Percentiles rank a stretch among this genome's conserved stretches.
Conservation (phyloP, 164 flowering plant genomes). For the Dillenia suffruticosa region DNA sequence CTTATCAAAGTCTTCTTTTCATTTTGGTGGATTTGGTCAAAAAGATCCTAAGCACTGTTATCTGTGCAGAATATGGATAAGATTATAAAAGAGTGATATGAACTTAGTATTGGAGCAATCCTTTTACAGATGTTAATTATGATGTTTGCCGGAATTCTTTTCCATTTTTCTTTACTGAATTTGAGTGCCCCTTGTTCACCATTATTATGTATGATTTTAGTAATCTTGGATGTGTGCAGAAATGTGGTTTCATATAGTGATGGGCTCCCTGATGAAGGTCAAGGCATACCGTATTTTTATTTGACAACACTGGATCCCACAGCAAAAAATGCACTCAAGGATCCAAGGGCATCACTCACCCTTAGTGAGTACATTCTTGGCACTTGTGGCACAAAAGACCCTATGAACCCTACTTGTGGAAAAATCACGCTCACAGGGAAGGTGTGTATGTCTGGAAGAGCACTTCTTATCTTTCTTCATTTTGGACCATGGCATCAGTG, state of each 20-base stretch:
- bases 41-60: too few relatives aligned
- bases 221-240: constrained; percentile 40
- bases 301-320: constrained; percentile 91
- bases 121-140: too few relatives aligned
- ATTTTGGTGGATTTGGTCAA: too few relatives aligned
- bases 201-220: neutral
- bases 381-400: constrained; percentile 80
- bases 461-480: neutral
- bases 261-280: constrained; percentile 69
- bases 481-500: neutral
- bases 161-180: neutral
- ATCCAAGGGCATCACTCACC: constrained; percentile 73
- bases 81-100: too few relatives aligned
- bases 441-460: constrained; percentile 34
- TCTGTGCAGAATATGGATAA: too few relatives aligned
- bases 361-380: constrained; percentile 80
- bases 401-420: constrained; percentile 87
- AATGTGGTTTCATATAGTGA: constrained; percentile 97
- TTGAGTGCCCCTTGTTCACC: neutral
- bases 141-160: too few relatives aligned
- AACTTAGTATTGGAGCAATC: too few relatives aligned
- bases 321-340: constrained; percentile 72
- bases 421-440: constrained; percentile 91
- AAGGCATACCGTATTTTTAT: constrained; percentile 90
- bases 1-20: too few relatives aligned